phyloP scores from a whole-genome alignment of 2,329 filamentous ascomycete genomes.

The Biscogniauxia marginata region DNA sequence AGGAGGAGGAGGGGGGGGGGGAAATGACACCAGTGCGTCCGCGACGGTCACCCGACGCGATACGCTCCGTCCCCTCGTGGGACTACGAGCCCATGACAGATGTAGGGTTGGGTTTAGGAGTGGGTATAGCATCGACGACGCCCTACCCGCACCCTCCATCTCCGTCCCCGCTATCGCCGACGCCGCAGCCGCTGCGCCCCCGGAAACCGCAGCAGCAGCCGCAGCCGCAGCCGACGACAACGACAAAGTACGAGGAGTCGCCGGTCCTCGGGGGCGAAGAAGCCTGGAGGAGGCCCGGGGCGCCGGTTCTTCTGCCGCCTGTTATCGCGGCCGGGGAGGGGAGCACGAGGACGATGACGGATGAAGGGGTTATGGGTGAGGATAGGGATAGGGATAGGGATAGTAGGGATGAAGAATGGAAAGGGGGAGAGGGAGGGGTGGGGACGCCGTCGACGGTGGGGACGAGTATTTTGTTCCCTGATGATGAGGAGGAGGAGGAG shows the following conservation, averaged over 20 bases:
- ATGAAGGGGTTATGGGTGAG: neutral
- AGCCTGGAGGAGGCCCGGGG: neutral
- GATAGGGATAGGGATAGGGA: neutral
- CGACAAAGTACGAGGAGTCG: too few species aligned
- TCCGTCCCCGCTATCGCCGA: too few species aligned
- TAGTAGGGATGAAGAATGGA: too few species aligned
- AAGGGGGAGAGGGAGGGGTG: neutral
- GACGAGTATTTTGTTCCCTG: slow-evolving; percentile 24
- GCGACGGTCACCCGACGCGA: slow-evolving; percentile 17
- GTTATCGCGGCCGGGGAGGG: slow-evolving; percentile 15
- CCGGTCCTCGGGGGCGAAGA: slow-evolving; percentile 7
- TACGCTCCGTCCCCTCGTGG: too few species aligned
- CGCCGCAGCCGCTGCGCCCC: too few species aligned
- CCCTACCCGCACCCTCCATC: too few species aligned
- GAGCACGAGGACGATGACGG: neutral
- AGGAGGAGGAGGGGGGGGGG: neutral
- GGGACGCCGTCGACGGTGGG: slow-evolving; percentile 14
- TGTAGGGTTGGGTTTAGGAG: too few species aligned
- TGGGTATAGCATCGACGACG: too few species aligned
- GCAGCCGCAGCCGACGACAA: too few species aligned
- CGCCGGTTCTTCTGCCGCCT: slow-evolving; percentile 15
- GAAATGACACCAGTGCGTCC: slow-evolving; percentile 11
- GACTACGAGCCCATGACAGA: too few species aligned
- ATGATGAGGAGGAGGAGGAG: slow-evolving; percentile 3
- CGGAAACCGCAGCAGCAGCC: too few species aligned